A percentile compares a stretch with the other conserved stretches of the same genome.
Evolutionary conservation across 2,329 filamentous ascomycete species (phyloP).

Genomic region (Coniochaeta pulveracea): DNA sequence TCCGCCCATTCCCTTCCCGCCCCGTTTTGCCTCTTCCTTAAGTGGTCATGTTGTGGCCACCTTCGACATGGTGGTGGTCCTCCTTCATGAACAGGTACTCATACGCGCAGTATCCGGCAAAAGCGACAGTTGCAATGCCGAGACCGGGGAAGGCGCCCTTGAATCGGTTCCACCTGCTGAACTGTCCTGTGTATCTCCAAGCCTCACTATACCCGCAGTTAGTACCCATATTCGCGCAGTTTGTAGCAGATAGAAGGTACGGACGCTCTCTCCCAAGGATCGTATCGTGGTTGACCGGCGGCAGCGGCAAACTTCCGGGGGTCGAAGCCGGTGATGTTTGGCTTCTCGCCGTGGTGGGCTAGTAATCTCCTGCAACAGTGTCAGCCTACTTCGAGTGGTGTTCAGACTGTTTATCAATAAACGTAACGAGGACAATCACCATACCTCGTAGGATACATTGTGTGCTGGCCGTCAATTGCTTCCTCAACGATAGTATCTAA

Average conservation of each 20-base stretch:
- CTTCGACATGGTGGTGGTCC: slow-evolving; percentile 48
- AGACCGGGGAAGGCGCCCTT: slow-evolving; percentile 78
- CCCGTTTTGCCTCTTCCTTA: too few species aligned
- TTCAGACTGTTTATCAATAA: not conserved
- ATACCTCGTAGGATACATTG: slow-evolving; percentile 21
- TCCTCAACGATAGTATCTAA: slow-evolving; percentile 3
- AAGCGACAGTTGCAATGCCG: slow-evolving; percentile 85
- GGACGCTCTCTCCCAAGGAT: slow-evolving; percentile 56
- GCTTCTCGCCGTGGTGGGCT: slow-evolving; percentile 37
- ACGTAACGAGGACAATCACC: too few species aligned
- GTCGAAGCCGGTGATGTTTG: slow-evolving; percentile 89
- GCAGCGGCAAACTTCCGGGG: slow-evolving; percentile 67
- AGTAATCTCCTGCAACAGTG: slow-evolving; percentile 34
- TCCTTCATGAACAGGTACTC: slow-evolving; percentile 81
- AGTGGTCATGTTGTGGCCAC: slow-evolving; percentile 43
- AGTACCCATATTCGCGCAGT: too few species aligned
- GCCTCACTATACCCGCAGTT: slow-evolving; percentile 55
- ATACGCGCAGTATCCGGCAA: slow-evolving; percentile 78
- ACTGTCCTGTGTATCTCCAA: slow-evolving; percentile 87
- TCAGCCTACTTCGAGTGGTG: slow-evolving; percentile 20
- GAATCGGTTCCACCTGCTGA: slow-evolving; percentile 83
- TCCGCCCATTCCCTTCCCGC: too few species aligned
- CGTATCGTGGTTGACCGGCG: slow-evolving; percentile 49
- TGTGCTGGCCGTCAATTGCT: slow-evolving; percentile 3
- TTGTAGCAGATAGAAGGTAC: too few species aligned